Evolutionary conservation across 2,329 filamentous ascomycete genomes (phyloP).

Genomic region (Didymosphaeria variabile): DNA sequence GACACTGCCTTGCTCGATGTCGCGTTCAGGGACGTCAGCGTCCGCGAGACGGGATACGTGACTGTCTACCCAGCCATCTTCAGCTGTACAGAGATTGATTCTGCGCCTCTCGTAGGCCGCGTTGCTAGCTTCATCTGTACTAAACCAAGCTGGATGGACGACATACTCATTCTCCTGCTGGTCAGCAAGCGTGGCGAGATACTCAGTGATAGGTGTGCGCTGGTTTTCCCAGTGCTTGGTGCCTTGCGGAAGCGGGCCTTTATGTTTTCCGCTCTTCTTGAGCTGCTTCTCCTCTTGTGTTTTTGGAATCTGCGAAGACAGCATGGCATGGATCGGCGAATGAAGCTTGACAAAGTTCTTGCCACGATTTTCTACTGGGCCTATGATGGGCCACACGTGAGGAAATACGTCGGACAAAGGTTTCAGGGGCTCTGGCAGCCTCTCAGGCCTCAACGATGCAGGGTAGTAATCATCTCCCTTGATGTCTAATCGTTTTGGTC

Average conservation of each 20-base stretch:
- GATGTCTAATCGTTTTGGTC: constrained; percentile 43
- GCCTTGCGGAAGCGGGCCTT: constrained; percentile 66
- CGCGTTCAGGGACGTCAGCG: constrained; percentile 71
- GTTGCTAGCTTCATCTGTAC: constrained; percentile 63
- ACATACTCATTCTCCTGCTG: constrained; percentile 84
- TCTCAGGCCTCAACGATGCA: constrained; percentile 50
- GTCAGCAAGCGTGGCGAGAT: constrained; percentile 76
- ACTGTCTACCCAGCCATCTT: constrained; percentile 85
- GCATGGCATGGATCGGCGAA: constrained; percentile 85
- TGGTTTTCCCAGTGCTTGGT: constrained; percentile 76
- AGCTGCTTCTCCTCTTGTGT: constrained; percentile 71
- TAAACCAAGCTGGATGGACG: constrained; percentile 80
- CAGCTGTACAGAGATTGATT: constrained; percentile 56
- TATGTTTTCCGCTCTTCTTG: constrained; percentile 52
- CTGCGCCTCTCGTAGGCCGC: constrained; percentile 64
- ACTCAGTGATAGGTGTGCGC: constrained; percentile 82
- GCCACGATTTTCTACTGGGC: constrained; percentile 81
- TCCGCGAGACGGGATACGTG: constrained; percentile 72
- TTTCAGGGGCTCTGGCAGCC: constrained; percentile 56
- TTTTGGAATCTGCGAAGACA: constrained; percentile 77
- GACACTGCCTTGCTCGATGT: constrained; percentile 82
- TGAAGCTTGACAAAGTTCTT: constrained; percentile 74
- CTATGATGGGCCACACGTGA: constrained; percentile 87
- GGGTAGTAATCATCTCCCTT: constrained; percentile 62
- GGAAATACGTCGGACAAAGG: constrained; percentile 84